phyloP scores from a whole-genome alignment of 176 grass and related monocot genomes.

The Musa acuminata region DNA sequence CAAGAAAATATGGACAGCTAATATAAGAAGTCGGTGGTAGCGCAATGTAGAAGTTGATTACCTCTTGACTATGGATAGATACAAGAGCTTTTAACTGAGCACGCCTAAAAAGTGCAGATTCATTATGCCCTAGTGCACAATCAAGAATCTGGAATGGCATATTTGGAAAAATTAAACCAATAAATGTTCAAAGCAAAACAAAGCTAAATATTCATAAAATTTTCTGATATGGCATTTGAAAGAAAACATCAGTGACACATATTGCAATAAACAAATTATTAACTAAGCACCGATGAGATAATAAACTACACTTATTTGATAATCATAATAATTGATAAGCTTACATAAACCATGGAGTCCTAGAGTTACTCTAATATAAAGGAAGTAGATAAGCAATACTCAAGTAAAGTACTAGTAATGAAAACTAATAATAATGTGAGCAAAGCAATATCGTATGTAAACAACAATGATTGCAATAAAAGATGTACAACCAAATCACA shows the following conservation, averaged over 20 bases:
- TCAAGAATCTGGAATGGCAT: slow-evolving; percentile 54
- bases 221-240: background rate
- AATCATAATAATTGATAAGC: background rate
- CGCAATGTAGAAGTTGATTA: slow-evolving; percentile 15
- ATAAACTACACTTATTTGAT: background rate
- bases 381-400: background rate
- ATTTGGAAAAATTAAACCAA: background rate
- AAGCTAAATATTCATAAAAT: background rate
- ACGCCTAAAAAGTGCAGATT: slow-evolving; percentile 98
- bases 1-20: background rate
- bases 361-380: background rate
- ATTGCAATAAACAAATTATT: background rate
- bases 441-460: too few species aligned
- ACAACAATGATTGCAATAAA: too few species aligned
- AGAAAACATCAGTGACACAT: background rate
- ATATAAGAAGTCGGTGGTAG: background rate
- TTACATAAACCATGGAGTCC: background rate
- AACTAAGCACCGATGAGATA: background rate
- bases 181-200: background rate
- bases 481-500: too few species aligned
- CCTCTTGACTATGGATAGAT: slow-evolving; percentile 96
- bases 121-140: slow-evolving; percentile 96
- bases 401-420: background rate
- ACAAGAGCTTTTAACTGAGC: slow-evolving; percentile 95
- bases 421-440: background rate